Conservation (phyloP, 148 eudicot genomes). For the Gaultheria prostrata region DNA sequence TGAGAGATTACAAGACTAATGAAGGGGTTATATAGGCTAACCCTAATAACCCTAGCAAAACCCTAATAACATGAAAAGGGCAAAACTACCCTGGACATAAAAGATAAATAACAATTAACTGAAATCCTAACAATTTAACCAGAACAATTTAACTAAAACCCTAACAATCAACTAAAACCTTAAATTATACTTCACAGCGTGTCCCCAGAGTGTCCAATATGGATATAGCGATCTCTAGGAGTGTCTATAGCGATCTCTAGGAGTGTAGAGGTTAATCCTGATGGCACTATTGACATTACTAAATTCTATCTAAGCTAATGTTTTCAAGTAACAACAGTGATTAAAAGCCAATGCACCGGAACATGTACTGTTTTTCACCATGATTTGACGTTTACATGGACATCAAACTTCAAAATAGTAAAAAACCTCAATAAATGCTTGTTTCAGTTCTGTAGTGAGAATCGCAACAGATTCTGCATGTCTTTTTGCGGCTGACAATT, state of each 20-base stretch:
- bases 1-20: too few relatives aligned
- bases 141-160: too few relatives aligned
- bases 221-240: not conserved
- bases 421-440: constrained; percentile 69
- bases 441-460: constrained; percentile 59
- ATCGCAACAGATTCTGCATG: constrained; percentile 70
- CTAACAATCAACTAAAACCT: too few relatives aligned
- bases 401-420: not conserved
- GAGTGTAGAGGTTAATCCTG: not conserved
- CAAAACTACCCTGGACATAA: too few relatives aligned
- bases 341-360: not conserved
- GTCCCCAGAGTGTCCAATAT: not conserved
- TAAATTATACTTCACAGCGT: too few relatives aligned
- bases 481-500: constrained; percentile 54
- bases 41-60: too few relatives aligned
- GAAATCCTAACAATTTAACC: too few relatives aligned
- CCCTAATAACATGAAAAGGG: too few relatives aligned
- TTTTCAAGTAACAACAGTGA: not conserved
- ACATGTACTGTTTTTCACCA: not conserved
- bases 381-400: not conserved
- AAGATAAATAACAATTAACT: too few relatives aligned
- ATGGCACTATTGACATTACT: not conserved
- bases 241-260: not conserved
- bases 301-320: not conserved
- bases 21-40: too few relatives aligned